Percentiles rank a stretch among this genome's conserved stretches.
Evolutionary conservation across 106 monocot species (phyloP).

Genomic region (Iris macrosiphon): DNA sequence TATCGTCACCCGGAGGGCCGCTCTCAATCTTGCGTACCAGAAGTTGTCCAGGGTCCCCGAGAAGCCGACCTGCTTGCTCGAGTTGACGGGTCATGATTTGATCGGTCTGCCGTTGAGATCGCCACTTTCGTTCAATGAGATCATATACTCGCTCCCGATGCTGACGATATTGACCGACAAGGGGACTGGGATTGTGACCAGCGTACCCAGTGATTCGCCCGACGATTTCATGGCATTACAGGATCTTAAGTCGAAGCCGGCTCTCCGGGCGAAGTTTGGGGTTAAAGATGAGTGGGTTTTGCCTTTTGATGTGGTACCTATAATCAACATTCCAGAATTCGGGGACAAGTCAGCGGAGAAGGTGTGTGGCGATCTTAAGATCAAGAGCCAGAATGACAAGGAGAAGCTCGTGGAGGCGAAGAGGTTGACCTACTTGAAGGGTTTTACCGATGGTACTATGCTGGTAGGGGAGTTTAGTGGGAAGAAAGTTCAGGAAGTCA

Average conservation of each 20-base stretch:
- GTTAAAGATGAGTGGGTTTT: conserved; percentile 91
- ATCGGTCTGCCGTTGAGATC: conserved; percentile 74
- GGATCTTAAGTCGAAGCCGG: conserved; percentile 79
- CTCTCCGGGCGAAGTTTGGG: conserved; percentile 61
- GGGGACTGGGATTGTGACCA: conserved; percentile 93
- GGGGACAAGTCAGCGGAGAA: conserved; percentile 87
- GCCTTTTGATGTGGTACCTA: conserved; percentile 78
- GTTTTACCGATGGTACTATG: conserved; percentile 93
- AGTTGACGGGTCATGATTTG: conserved; percentile 70
- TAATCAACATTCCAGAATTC: conserved; percentile 89
- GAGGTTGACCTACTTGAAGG: conserved; percentile 80
- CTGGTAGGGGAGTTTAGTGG: conserved; percentile 76
- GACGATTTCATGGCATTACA: conserved; percentile 88
- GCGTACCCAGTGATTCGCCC: conserved; percentile 92
- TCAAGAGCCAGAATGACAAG: conserved; percentile 92
- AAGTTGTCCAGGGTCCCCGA: conserved; percentile 63
- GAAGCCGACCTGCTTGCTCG: conserved; percentile 66
- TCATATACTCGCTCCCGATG: conserved; percentile 89
- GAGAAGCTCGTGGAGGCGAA: conserved; percentile 94
- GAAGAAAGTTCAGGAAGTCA: conserved; percentile 77
- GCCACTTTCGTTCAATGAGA: conserved; percentile 67
- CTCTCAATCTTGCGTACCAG: conserved; percentile 80
- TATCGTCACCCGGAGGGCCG: conserved; percentile 67
- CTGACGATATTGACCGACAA: conserved; percentile 92
- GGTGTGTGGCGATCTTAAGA: conserved; percentile 73